phyloP scores from a whole-genome alignment of 2,329 filamentous ascomycete genomes.

The Clonostachys rhizophaga region DNA sequence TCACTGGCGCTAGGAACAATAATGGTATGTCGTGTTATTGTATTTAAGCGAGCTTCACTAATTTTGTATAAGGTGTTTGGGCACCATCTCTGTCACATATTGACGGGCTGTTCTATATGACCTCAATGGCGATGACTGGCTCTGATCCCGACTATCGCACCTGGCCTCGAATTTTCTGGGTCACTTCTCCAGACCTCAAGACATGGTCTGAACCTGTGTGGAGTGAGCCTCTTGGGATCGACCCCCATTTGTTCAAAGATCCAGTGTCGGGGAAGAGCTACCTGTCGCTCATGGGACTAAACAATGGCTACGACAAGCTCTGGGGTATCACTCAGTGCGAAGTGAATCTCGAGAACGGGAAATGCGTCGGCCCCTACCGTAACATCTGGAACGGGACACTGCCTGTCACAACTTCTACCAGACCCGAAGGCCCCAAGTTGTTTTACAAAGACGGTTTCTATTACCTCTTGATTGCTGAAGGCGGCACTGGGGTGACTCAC shows the following conservation, averaged over 20 bases:
- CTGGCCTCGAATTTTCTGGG: conserved; percentile 20
- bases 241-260: conserved; percentile 10
- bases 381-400: conserved; percentile 14
- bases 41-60: no score
- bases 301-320: conserved; percentile 11
- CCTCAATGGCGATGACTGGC: conserved; percentile 23
- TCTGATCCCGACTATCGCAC: conserved; percentile 30
- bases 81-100: conserved; percentile 38
- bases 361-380: conserved; percentile 10
- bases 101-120: conserved; percentile 34
- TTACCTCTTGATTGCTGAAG: conserved; percentile 44
- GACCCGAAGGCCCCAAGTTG: conserved; percentile 28
- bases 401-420: conserved; percentile 4
- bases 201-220: conserved; percentile 28
- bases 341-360: conserved; percentile 8
- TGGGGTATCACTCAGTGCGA: conserved; percentile 16
- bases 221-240: conserved; percentile 10
- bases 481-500: conserved; percentile 36
- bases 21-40: neutral
- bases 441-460: conserved; percentile 33
- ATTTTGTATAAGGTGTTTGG: conserved; percentile 28
- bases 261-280: conserved; percentile 7
- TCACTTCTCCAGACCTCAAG: conserved; percentile 10
- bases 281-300: conserved; percentile 11
- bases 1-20: neutral